Conservation (phyloP, 1,139 yeast genomes). For the Suhomyces coccinellae region DNA sequence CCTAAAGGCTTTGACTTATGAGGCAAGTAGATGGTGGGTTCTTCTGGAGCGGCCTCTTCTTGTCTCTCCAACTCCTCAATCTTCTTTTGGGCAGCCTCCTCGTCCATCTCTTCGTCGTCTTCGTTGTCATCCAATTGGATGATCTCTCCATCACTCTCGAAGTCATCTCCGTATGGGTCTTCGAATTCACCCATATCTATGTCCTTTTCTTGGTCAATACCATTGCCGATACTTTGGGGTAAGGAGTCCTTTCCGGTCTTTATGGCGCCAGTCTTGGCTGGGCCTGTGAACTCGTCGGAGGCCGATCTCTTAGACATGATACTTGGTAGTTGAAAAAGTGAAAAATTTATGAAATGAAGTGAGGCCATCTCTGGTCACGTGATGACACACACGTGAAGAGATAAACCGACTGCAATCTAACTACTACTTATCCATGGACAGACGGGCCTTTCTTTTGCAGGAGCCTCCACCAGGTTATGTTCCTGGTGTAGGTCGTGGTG, state of each 20-base stretch:
- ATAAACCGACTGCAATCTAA: background rate
- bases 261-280: constrained; percentile 29
- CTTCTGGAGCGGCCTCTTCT: constrained; percentile 29
- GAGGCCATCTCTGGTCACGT: constrained; percentile 6
- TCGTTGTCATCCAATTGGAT: constrained; percentile 70
- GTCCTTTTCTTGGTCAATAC: constrained; percentile 29
- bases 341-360: constrained; percentile 7
- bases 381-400: background rate
- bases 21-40: constrained; percentile 68
- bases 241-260: constrained; percentile 18
- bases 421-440: constrained; percentile 36
- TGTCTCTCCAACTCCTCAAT: constrained; percentile 28
- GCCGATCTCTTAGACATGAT: constrained; percentile 64
- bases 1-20: constrained; percentile 88
- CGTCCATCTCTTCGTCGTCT: constrained; percentile 57
- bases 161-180: constrained; percentile 93
- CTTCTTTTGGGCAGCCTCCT: constrained; percentile 23
- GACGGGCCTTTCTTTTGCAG: constrained; percentile 73
- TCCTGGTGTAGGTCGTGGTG: constrained; percentile 95
- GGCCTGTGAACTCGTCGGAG: constrained; percentile 37
- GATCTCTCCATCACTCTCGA: constrained; percentile 89
- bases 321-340: background rate
- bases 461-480: constrained; percentile 89
- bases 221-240: constrained; percentile 15
- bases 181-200: constrained; percentile 87